Percentiles rank a stretch among this genome's conserved stretches.
Conservation (phyloP, 2,329 filamentous ascomycete species). For the Xylaria sp. region DNA sequence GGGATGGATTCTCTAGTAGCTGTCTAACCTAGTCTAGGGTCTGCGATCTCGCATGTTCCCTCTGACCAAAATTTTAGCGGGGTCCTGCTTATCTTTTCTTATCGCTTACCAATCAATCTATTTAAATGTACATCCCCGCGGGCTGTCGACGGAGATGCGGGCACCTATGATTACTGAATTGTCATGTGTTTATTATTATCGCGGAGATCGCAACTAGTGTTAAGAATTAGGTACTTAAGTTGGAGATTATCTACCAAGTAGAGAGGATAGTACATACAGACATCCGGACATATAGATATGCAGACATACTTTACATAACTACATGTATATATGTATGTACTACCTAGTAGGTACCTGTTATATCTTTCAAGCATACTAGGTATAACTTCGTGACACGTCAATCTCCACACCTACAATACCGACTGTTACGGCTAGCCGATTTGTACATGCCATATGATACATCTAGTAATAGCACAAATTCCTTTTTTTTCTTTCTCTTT, state of each 20-base stretch:
- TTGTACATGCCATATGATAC: background rate
- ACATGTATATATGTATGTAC: too few relatives aligned
- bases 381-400: too few relatives aligned
- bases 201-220: too few relatives aligned
- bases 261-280: too few relatives aligned
- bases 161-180: background rate
- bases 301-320: too few relatives aligned
- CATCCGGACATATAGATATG: too few relatives aligned
- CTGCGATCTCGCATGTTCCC: conserved; percentile 29
- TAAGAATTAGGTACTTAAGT: too few relatives aligned
- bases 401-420: background rate
- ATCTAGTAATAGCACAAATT: conserved; percentile 4
- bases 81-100: conserved; percentile 14
- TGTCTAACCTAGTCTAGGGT: conserved; percentile 1
- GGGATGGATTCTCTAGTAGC: conserved; percentile 25
- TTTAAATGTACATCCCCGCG: conserved; percentile 27
- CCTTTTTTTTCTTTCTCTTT: too few relatives aligned
- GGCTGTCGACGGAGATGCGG: conserved; percentile 29
- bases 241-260: too few relatives aligned
- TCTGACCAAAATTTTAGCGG: conserved; percentile 21
- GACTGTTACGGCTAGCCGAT: background rate
- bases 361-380: too few relatives aligned
- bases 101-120: conserved; percentile 7
- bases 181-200: too few relatives aligned
- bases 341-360: too few relatives aligned